These are phyloP conservation scores for Suhomyces bokatorum DNA, from an alignment of 1,139 yeast genomes.

Conservation along the genomic window DNA sequence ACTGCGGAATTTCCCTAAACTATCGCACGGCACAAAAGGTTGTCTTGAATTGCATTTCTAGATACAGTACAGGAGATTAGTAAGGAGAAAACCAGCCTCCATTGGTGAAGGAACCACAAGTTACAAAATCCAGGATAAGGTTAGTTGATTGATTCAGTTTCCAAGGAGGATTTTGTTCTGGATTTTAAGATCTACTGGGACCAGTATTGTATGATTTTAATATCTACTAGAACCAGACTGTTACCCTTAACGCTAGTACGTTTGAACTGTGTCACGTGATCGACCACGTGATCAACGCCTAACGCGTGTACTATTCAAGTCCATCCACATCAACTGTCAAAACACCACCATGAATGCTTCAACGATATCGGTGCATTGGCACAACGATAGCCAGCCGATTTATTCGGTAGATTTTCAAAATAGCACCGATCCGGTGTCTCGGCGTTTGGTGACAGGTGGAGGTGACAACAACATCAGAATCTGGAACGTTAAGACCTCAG, in stretches of 20 bases:
- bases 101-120: no score
- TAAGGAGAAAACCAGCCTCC: no score
- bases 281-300: no score
- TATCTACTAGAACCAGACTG: no score
- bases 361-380: slow-evolving; percentile 78
- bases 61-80: no score
- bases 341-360: slow-evolving; percentile 51
- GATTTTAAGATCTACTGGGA: no score
- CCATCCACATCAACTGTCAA: background rate
- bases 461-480: slow-evolving; percentile 89
- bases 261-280: background rate
- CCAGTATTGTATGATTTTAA: no score
- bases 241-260: no score
- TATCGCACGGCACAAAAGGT: background rate
- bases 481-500: slow-evolving; percentile 38
- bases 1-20: background rate
- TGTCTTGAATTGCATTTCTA: background rate
- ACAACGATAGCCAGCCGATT: slow-evolving; percentile 76
- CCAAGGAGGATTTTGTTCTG: no score
- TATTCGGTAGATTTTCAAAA: slow-evolving; percentile 84
- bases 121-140: no score
- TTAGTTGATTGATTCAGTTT: no score
- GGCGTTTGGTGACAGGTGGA: slow-evolving; percentile 82
- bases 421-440: slow-evolving; percentile 17
- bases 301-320: background rate